phyloP scores from a whole-genome alignment of 305 asterid species.

The Rubia tinctorum region DNA sequence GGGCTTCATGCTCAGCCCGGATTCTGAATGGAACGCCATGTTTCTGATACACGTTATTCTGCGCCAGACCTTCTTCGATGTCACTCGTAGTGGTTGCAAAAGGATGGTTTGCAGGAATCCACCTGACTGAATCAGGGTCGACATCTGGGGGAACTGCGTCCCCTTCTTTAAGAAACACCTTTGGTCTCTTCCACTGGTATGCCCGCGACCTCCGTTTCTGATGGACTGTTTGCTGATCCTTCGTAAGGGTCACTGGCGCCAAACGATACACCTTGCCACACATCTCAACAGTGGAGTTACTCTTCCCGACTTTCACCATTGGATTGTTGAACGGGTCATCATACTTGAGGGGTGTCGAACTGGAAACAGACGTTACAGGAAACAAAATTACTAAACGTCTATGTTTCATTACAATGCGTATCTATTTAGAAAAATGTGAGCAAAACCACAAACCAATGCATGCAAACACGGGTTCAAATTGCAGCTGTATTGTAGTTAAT shows the following conservation, averaged over 20 bases:
- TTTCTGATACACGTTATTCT: conserved; percentile 82
- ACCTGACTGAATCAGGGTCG: conserved; percentile 94
- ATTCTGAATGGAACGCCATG: conserved; percentile 96
- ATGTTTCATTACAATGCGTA: neutral
- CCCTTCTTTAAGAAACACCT: conserved; percentile 88
- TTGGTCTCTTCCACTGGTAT: conserved; percentile 97
- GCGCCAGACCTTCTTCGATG: conserved; percentile 90
- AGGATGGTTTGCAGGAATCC: conserved; percentile 99
- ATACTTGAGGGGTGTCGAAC: conserved; percentile 84
- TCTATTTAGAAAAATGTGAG: neutral
- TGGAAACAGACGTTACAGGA: conserved; percentile 28
- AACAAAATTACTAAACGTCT: conserved; percentile 9
- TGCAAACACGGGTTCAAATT: no score
- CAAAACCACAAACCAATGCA: neutral
- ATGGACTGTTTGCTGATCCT: conserved; percentile 73
- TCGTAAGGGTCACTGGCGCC: conserved; percentile 94
- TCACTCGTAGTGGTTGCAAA: conserved; percentile 96
- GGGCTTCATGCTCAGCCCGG: conserved; percentile 94
- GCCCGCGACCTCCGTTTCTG: conserved; percentile 96
- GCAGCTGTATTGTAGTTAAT: neutral
- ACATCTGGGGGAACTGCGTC: conserved; percentile 91
- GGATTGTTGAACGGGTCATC: conserved; percentile 98
- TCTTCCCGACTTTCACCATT: conserved; percentile 78
- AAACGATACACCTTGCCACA: conserved; percentile 89
- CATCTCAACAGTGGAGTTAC: conserved; percentile 89